Evolutionary conservation across 129 eudicot species (phyloP), one percentile per base, ranked within the genome.

Genomic region (Cynara cardunculus): DNA sequence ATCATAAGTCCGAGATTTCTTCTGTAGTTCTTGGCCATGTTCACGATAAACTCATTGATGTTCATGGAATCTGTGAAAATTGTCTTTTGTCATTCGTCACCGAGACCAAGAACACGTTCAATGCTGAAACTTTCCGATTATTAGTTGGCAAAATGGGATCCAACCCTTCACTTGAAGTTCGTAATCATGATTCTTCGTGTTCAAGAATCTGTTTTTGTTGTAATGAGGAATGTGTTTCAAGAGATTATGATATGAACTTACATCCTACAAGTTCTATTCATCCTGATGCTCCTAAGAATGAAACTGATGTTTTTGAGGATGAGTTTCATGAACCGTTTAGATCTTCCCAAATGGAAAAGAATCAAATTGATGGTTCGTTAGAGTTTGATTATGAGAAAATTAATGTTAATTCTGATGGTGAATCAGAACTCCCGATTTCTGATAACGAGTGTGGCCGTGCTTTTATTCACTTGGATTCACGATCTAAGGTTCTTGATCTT

Each of bases 1-100:
- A 85, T 68, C 98, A 94, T 80, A 95, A 95, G 74, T 84, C 75
- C 10, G 90, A 92, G 84, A 87, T 95, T 7, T 92, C 99, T 61
- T 90, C 93, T 64, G 64, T 88, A 82, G 91, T 88, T 37, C 76
- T 77, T 80, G 89, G 97, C 72, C 89, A 73, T 84, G 78, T 78
- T 72, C 98, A 93, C 53, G 80, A 85, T 74, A 93, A 88, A 39
- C 93, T 90, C 67, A 89, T 88, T 73, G 93, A 90, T 86, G 90
- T 88, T 80, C 92, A 83, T 68, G 87, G 82, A 65, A 82, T 89
- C 62, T 93, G 97, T 78, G 94, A 89, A 74, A 89, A 72, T 80
- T 91, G 98, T 80, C 88, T 88, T 65, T 88, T 86, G 81, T 90
- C 98, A 2, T 87, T 85, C 21, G 91, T 93, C 81, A 84, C 73